Evolutionary conservation across 2,329 filamentous ascomycete species (phyloP), one percentile per base, ranked within the genome.

Genomic region (Sphaerulina vaccinii): DNA sequence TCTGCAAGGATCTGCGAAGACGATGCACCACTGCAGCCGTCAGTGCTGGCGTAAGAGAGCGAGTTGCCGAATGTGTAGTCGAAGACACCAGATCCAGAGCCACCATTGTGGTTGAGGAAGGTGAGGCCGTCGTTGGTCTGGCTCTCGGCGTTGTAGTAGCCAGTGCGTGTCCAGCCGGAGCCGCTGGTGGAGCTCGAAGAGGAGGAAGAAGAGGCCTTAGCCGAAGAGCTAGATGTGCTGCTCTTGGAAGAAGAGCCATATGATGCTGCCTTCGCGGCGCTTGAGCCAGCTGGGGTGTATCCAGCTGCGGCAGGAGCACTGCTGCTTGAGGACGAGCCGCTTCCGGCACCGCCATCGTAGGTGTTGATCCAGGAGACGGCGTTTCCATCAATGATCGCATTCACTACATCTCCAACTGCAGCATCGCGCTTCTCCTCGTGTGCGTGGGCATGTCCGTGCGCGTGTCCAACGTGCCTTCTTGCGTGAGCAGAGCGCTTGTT

Each of bases 71-170:
- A 82, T 10, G 68, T 69, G 56, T 71, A 69, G 67, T 81, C 76
- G 57, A 76, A 81, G 16, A 75, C 73, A 46, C 81, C 81, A 23
- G 79, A 83, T 35, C 76, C 75, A 29, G 73, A 65, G 33, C 78
- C 80, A 52, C 82, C 81, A 52, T 75, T 65, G 62, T 83, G 79
- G 59, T 82, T 82, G 29, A 84, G 68, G 69, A 84, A 85, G 23
- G 76, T 75, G 19, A 85, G 64, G 11, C 80, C 80, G 18, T 80
- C 73, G 16, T 75, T 70, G 50, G 69, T 71, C 33, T 71, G 68
- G 7, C 61, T 57, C 9, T 61, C 57, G 36, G 69, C 52, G 55
- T 68, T 62, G 61, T 70, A 70, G 61, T 70, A 71, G 11, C 61
- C 68, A 43, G 65, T 55, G 45, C 67, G 68, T 40, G 53, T 57